phyloP scores from a whole-genome alignment of 805 yeast genomes.

The Wickerhamiella nectarea region DNA sequence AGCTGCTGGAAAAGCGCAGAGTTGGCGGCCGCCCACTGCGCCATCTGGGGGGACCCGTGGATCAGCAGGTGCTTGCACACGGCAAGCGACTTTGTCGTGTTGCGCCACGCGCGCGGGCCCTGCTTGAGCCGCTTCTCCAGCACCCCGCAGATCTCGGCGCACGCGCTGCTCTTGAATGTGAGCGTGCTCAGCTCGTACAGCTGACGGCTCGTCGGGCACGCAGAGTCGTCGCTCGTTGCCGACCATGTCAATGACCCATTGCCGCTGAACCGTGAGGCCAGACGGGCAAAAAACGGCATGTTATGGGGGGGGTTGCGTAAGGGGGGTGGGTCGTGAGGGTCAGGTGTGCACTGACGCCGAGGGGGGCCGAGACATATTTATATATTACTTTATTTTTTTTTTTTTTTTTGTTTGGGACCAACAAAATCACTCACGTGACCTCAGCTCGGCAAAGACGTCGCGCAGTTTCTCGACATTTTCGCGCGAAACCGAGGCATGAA shows the following conservation, averaged over 20 bases:
- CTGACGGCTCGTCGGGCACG: constrained; percentile 19
- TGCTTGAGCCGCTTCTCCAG: constrained; percentile 17
- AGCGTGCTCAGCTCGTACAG: constrained; percentile 16
- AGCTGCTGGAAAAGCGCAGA: constrained; percentile 11
- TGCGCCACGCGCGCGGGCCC: constrained; percentile 20
- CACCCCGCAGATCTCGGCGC: constrained; percentile 15
- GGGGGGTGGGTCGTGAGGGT: no score
- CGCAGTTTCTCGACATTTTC: constrained; percentile 34
- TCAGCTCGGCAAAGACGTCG: not conserved
- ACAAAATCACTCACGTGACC: no score
- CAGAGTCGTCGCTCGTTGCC: constrained; percentile 17
- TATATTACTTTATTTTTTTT: no score
- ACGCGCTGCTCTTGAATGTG: constrained; percentile 13
- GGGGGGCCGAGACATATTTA: no score
- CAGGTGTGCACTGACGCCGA: no score
- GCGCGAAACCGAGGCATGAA: constrained; percentile 54
- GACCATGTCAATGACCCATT: constrained; percentile 15
- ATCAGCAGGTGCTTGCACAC: constrained; percentile 19
- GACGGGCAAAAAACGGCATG: constrained; percentile 7
- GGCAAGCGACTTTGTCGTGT: constrained; percentile 19
- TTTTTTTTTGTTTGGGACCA: no score
- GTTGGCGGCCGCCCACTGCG: constrained; percentile 15
- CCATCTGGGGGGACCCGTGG: constrained; percentile 17
- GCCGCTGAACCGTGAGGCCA: constrained; percentile 10
- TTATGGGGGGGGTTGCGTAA: not conserved